Evolutionary conservation across 1,139 yeast species (phyloP).

Genomic region (Pichia sp.): DNA sequence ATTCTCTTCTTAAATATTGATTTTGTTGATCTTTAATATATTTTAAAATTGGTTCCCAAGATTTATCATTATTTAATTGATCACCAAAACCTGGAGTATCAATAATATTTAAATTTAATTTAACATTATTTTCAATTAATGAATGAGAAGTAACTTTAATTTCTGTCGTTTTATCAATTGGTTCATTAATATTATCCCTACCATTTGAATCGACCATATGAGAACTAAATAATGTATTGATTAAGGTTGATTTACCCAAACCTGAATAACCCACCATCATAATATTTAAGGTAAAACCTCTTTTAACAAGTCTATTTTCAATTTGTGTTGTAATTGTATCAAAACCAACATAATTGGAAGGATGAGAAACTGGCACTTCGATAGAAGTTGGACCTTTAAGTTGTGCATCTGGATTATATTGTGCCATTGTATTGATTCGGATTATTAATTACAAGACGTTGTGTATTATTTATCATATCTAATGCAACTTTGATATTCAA

Average conservation of each 20-base stretch:
- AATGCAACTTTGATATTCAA: no score
- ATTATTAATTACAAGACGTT: no score
- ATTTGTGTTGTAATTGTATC: conserved; percentile 95
- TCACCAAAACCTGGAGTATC: conserved; percentile 99
- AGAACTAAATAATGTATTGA: conserved; percentile 85
- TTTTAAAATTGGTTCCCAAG: conserved; percentile 95
- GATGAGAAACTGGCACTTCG: conserved; percentile 27
- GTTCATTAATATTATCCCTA: conserved; percentile 57
- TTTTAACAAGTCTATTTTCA: conserved; percentile 82
- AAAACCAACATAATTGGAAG: conserved; percentile 76
- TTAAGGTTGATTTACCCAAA: conserved; percentile 84
- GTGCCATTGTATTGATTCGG: conserved; percentile 3
- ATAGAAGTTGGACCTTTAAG: not conserved
- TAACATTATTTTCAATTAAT: conserved; percentile 79
- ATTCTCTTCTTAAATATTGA: conserved; percentile 85
- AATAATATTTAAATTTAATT: conserved; percentile 76
- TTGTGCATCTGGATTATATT: not conserved
- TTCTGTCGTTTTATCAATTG: conserved; percentile 83
- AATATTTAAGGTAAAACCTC: conserved; percentile 90
- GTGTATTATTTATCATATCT: no score
- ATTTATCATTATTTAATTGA: conserved; percentile 89
- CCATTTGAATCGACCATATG: conserved; percentile 72
- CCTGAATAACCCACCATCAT: conserved; percentile 97
- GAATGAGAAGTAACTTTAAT: conserved; percentile 68
- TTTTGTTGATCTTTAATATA: conserved; percentile 96